Evolutionary conservation across 2,329 filamentous ascomycete genomes (phyloP).

Genomic region (Orbilia javanica): DNA sequence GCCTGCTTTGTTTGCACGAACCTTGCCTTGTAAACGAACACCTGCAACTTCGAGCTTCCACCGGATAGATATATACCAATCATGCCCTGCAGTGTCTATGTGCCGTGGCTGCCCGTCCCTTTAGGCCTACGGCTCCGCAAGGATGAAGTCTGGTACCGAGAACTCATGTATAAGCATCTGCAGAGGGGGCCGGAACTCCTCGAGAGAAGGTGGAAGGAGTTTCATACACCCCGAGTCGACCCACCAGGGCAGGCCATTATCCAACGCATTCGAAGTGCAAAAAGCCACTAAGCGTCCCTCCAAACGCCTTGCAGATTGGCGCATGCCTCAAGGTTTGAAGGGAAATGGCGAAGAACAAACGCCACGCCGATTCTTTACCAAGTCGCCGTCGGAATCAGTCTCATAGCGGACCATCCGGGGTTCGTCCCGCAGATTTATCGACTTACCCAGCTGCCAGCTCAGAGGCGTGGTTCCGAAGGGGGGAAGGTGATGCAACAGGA

Average conservation of each 20-base stretch:
- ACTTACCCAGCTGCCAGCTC: not conserved
- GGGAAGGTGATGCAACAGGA: conserved; percentile 14
- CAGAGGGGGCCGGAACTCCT: conserved; percentile 14
- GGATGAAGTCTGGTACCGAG: conserved; percentile 40
- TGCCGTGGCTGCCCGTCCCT: conserved; percentile 38
- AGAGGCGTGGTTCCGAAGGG: not conserved
- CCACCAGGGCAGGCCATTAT: conserved; percentile 31
- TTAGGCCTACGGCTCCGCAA: conserved; percentile 25
- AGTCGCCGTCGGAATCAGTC: conserved; percentile 10
- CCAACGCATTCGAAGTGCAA: conserved; percentile 17
- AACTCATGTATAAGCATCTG: conserved; percentile 46
- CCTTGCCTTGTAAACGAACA: not conserved
- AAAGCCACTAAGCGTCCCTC: not conserved
- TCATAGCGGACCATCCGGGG: not conserved
- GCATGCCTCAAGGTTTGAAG: not conserved
- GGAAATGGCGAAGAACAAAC: not conserved
- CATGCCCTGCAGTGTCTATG: conserved; percentile 43
- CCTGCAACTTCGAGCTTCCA: not conserved
- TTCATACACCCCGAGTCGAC: conserved; percentile 39
- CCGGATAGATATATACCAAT: not conserved
- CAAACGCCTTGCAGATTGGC: not conserved
- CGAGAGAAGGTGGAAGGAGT: conserved; percentile 27
- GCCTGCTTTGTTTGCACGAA: too few species aligned
- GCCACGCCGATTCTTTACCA: not conserved
- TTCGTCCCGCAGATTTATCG: not conserved